A percentile compares a stretch with the other conserved stretches of the same genome.
Conservation (phyloP, 345 rosid genomes). For the Eucalyptus pauciflora region DNA sequence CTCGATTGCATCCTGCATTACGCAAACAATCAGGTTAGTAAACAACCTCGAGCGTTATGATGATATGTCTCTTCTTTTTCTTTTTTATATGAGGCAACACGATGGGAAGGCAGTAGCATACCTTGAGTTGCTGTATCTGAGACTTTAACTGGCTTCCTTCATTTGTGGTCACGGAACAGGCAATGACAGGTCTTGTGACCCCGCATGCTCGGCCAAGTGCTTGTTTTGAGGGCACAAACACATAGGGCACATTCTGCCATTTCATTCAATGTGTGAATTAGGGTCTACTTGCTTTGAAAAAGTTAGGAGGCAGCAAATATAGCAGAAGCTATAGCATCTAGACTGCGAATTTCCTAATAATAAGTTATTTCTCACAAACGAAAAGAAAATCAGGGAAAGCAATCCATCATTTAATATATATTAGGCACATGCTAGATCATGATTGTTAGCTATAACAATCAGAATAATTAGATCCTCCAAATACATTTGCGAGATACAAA, state of each 20-base stretch:
- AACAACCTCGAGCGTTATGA: neutral
- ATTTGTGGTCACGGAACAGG: constrained; percentile 76
- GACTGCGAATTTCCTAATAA: accelerated
- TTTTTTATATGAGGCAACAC: neutral
- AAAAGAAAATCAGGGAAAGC: neutral
- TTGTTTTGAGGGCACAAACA: constrained; percentile 94
- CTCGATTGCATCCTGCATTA: constrained; percentile 87
- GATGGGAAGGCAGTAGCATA: neutral
- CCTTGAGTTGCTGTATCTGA: constrained; percentile 88
- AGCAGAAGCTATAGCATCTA: neutral
- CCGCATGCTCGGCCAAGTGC: constrained; percentile 98
- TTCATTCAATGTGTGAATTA: neutral
- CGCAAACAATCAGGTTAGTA: neutral
- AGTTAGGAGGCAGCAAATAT: neutral
- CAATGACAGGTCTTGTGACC: constrained; percentile 89
- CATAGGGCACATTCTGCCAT: constrained; percentile 93
- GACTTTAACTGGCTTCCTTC: constrained; percentile 84
- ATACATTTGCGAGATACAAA: neutral
- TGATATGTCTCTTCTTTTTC: neutral
- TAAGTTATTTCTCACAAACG: neutral
- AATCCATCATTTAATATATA: neutral
- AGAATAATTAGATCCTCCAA: neutral
- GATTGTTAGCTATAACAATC: neutral
- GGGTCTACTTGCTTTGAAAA: neutral
- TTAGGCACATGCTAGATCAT: neutral